Evolutionary conservation across 2,329 filamentous ascomycete species (phyloP), one percentile per base, ranked within the genome.

Genomic region (Cladophialophora exuberans): DNA sequence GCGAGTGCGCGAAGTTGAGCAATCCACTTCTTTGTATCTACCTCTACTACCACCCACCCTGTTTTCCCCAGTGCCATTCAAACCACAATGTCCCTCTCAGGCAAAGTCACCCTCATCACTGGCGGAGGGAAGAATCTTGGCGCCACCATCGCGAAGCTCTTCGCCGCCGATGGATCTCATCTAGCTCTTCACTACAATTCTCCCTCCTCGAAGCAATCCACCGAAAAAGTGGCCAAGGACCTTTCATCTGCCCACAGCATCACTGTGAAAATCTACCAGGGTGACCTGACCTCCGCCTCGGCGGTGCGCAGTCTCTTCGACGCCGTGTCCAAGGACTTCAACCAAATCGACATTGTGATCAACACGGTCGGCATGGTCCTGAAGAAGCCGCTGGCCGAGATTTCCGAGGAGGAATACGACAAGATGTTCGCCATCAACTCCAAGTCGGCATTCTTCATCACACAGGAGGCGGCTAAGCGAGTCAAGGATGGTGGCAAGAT

Each of bases 301-400:
- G 72, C 71, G 2, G 73, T 78, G 15, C 65, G 72, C 15, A 62
- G 67, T 20, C 68, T 79, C 13, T 79, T 79, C 64, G 60, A 71
- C 22, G 59, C 65, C 3, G 70, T 72, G 3, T 49, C 73, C 7
- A 62, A 66, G 30, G 74, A 79, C 57, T 73, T 79, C 61, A 73
- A 72, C 10, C 5, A 70, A 54, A 68, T 80, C 43, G 76, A 81
- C 60, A 77, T 81, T 52, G 73, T 79, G 3, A 69, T 79, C 62
- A 79, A 79, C 65, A 79, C 76, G 6, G 70, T 79, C 22, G 77
- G 77, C 41, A 79, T 76, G 70, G 76, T 77, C 30, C 62, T 77
- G 30, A 78, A 78, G 71, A 78, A 79, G 66, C 68, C 73, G 5
- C 72, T 77, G 25, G 64, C 63, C 0, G 73, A 76, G 11, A 73